These are phyloP conservation scores for Lipomyces yamanashiensis DNA, from an alignment of 805 yeast species.

Conservation along the genomic window DNA sequence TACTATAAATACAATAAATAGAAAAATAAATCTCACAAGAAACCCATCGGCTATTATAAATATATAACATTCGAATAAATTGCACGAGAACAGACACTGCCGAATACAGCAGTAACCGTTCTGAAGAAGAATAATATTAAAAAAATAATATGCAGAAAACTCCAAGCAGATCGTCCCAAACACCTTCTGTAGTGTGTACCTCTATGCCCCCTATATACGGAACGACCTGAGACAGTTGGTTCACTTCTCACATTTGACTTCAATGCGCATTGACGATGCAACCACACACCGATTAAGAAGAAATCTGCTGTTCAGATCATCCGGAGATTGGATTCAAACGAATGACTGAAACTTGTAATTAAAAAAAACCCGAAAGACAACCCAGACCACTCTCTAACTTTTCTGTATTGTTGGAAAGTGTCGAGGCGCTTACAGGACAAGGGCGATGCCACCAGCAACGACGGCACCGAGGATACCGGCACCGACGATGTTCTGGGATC, in stretches of 20 bases:
- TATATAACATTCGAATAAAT: background rate
- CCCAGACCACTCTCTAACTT: background rate
- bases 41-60: slow-evolving; percentile 1
- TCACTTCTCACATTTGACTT: background rate
- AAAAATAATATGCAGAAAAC: slow-evolving; percentile 6
- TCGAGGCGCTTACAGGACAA: slow-evolving; percentile 43
- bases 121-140: background rate
- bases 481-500: slow-evolving; percentile 43
- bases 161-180: slow-evolving; percentile 15
- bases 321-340: too few relatives aligned
- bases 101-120: background rate
- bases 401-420: background rate
- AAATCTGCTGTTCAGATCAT: too few relatives aligned
- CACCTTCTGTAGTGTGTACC: slow-evolving; percentile 6
- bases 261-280: background rate
- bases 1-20: background rate
- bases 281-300: background rate
- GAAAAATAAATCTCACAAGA: background rate
- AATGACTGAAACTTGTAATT: background rate
- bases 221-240: background rate
- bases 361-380: background rate
- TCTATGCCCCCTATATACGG: slow-evolving; percentile 8
- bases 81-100: background rate
- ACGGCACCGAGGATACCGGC: slow-evolving; percentile 49
- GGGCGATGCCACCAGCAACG: slow-evolving; percentile 49